Evolutionary conservation across 495 filamentous ascomycete species (phyloP), one percentile per base, ranked within the genome.

Genomic region (Penicillium mononematosum): DNA sequence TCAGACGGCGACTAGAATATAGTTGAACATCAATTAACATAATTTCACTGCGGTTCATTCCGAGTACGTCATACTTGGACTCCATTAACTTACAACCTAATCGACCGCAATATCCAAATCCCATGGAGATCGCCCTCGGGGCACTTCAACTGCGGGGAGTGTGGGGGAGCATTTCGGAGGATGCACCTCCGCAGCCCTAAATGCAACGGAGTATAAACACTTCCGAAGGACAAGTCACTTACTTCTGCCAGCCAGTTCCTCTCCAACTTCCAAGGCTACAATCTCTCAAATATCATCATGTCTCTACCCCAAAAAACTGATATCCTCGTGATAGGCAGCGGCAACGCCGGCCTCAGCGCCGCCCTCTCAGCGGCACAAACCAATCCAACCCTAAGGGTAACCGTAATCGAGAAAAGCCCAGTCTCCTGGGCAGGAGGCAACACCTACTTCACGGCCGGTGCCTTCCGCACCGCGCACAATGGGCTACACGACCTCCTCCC

Each of bases 321-420:
- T 60, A 73, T 86, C 49, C 68, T 86, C 0, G 71, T 87, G 6
- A 63, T 84, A 50, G 83, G 83, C 55, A 65, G 74, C 42, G 84
- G 83, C 22, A 85, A 85, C 60, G 84, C 83, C 16, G 84, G 83
- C 27, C 81, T 85, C 69, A 78, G 68, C 12, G 77, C 83, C 11
- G 82, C 82, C 32, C 59, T 76, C 10, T 74, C 81, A 4, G 81
- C 83, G 5, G 63, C 66, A 1, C 67, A 81, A 62, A 69, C 71
- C 38, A 70, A 60, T 31, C 55, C 73, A 11, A 29, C 27, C 5
- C 55, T 63, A 8, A 42, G 32, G 4, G 66, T 83, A 84, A 85
- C 53, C 69, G 69, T 86, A 6, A 72, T 85, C 39, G 83, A 85
- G 56, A 47, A 55, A 41, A 75, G 73, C 45, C 81, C 81, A 5